Conservation (phyloP, 495 filamentous ascomycete genomes). For the Daldinia grandis region DNA sequence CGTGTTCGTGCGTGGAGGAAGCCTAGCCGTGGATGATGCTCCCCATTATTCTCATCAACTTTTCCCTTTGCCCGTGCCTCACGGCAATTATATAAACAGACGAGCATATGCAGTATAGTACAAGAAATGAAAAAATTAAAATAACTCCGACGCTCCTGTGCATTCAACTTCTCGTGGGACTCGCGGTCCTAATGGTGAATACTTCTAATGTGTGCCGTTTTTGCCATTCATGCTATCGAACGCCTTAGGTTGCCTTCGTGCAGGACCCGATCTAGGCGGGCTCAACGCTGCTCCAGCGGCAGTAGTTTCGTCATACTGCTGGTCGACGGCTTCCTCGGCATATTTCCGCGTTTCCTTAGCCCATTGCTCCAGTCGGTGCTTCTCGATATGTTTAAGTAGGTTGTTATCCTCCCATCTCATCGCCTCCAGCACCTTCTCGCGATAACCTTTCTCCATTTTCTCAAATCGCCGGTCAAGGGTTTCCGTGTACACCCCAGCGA, state of each 20-base stretch:
- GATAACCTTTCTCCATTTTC: slow-evolving; percentile 55
- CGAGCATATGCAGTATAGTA: slow-evolving; percentile 40
- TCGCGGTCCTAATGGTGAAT: slow-evolving; percentile 8
- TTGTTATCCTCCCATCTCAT: slow-evolving; percentile 65
- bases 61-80: slow-evolving; percentile 34
- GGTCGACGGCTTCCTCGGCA: slow-evolving; percentile 46
- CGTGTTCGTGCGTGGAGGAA: slow-evolving; percentile 15
- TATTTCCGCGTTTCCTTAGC: slow-evolving; percentile 59
- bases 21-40: background rate
- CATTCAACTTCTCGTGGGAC: slow-evolving; percentile 26
- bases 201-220: slow-evolving; percentile 42
- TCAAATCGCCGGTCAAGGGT: slow-evolving; percentile 63
- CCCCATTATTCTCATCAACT: slow-evolving; percentile 23
- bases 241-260: slow-evolving; percentile 30
- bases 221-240: slow-evolving; percentile 40
- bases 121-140: slow-evolving; percentile 35
- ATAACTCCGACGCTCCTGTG: slow-evolving; percentile 34
- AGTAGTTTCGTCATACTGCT: slow-evolving; percentile 42
- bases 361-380: slow-evolving; percentile 68
- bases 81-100: slow-evolving; percentile 44
- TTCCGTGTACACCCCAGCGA: slow-evolving; percentile 61
- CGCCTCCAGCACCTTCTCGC: slow-evolving; percentile 58
- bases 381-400: slow-evolving; percentile 63
- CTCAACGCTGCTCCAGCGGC: slow-evolving; percentile 31
- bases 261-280: slow-evolving; percentile 23